These are phyloP conservation scores for Grigorovia yakushimaensis DNA, from an alignment of 805 yeast species.

Conservation along the genomic window DNA sequence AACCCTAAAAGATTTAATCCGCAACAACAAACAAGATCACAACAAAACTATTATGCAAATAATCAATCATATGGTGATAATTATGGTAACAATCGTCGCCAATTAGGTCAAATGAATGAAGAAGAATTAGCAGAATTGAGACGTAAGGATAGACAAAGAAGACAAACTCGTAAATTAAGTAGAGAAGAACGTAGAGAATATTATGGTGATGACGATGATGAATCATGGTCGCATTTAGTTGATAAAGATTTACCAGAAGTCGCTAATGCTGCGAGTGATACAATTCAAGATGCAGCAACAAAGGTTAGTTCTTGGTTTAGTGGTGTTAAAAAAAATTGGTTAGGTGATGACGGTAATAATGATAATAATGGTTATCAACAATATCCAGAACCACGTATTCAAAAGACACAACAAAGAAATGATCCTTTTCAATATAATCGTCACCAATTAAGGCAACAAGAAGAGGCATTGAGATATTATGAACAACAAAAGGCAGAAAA, in stretches of 20 bases:
- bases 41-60: too few species aligned
- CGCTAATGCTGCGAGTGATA: conserved; percentile 58
- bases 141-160: conserved; percentile 18
- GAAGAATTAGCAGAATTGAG: conserved; percentile 20
- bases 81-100: conserved; percentile 1
- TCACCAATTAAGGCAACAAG: conserved; percentile 10
- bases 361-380: not conserved
- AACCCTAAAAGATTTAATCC: conserved; percentile 7
- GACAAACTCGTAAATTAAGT: conserved; percentile 9
- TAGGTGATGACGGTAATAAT: conserved; percentile 6
- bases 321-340: conserved; percentile 33
- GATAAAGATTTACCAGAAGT: conserved; percentile 48
- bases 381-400: not conserved
- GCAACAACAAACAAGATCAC: too few species aligned
- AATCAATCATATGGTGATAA: too few species aligned
- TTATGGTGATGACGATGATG: conserved; percentile 34
- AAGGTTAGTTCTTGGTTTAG: conserved; percentile 74
- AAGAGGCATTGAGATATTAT: conserved; percentile 11
- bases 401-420: not conserved
- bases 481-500: conserved; percentile 4
- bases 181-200: conserved; percentile 11
- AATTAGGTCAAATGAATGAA: conserved; percentile 4
- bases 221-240: conserved; percentile 48
- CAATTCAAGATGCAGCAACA: conserved; percentile 70
- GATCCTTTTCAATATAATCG: conserved; percentile 1